Conservation (phyloP, 2,329 filamentous ascomycete genomes). For the Fragosphaeria purpurea region DNA sequence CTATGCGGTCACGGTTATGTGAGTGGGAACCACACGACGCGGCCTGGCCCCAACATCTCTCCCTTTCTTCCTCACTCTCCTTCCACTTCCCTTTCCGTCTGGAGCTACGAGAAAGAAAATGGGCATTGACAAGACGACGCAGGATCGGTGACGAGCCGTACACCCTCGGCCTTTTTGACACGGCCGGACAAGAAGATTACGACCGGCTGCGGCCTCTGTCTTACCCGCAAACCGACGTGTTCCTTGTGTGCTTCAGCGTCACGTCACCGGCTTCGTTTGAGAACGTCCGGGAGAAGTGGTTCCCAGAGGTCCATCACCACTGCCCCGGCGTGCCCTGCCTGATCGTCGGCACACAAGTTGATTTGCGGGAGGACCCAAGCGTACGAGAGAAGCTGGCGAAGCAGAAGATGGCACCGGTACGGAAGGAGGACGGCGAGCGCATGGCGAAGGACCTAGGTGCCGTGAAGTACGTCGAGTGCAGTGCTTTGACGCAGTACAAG, state of each 20-base stretch:
- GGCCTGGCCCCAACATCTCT: background rate
- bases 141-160: constrained; percentile 99
- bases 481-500: constrained; percentile 94
- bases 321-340: constrained; percentile 96
- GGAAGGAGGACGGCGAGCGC: constrained; percentile 83
- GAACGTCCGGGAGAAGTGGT: constrained; percentile 99
- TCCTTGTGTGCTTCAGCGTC: constrained; percentile 97
- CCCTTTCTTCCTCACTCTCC: background rate
- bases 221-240: constrained; percentile 97
- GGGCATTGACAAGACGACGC: constrained; percentile 5
- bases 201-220: constrained; percentile 92
- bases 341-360: constrained; percentile 95
- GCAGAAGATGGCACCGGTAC: constrained; percentile 92
- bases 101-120: too few species aligned
- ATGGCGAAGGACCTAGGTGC: constrained; percentile 98
- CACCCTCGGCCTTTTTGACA: constrained; percentile 95
- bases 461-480: constrained; percentile 98
- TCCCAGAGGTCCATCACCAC: constrained; percentile 96
- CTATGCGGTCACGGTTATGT: constrained; percentile 99
- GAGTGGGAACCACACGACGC: constrained; percentile 34
- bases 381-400: constrained; percentile 87
- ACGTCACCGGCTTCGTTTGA: constrained; percentile 96
- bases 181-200: constrained; percentile 98
- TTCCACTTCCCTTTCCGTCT: background rate
- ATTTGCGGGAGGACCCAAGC: constrained; percentile 79